phyloP scores from a whole-genome alignment of 257 asterid species.

The Nicotiana undulata region DNA sequence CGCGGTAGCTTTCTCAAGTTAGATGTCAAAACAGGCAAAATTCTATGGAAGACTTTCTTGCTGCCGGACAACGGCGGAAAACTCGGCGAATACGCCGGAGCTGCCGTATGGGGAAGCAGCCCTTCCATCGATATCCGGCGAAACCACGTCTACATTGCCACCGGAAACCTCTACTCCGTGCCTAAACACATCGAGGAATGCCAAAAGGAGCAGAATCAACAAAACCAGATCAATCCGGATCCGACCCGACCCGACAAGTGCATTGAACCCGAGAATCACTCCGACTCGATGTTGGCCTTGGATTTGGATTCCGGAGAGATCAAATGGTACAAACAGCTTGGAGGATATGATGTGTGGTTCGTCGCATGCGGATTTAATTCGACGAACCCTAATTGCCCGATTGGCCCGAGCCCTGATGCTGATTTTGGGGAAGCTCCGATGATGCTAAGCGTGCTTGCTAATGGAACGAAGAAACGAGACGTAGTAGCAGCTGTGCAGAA shows the following conservation, averaged over 20 bases:
- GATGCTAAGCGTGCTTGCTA: slow-evolving; percentile 24
- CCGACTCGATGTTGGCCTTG: slow-evolving; percentile 35
- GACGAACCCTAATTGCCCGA: slow-evolving; percentile 35
- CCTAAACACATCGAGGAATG: slow-evolving; percentile 31
- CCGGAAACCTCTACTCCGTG: slow-evolving; percentile 45
- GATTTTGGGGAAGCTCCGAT: slow-evolving; percentile 55
- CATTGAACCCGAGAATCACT: slow-evolving; percentile 35
- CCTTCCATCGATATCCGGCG: slow-evolving; percentile 34
- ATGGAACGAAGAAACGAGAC: slow-evolving; percentile 16
- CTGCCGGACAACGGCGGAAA: slow-evolving; percentile 30
- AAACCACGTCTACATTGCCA: slow-evolving; percentile 39
- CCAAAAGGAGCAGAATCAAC: slow-evolving; percentile 24
- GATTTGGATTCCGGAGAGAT: slow-evolving; percentile 30
- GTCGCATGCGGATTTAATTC: slow-evolving; percentile 20
- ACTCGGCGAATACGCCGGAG: slow-evolving; percentile 36
- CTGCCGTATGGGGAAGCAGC: slow-evolving; percentile 55
- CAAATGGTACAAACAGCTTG: slow-evolving; percentile 43
- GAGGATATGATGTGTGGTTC: slow-evolving; percentile 55
- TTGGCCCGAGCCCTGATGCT: slow-evolving; percentile 43
- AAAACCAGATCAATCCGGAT: slow-evolving; percentile 22
- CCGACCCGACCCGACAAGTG: slow-evolving; percentile 28
- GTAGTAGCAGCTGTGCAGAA: slow-evolving; percentile 45
- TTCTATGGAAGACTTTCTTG: slow-evolving; percentile 41
- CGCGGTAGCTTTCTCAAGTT: slow-evolving; percentile 46
- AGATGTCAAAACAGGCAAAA: slow-evolving; percentile 27